Evolutionary conservation across 148 eudicot genomes (phyloP), one percentile per base, ranked within the genome.

Genomic region (Amaranthus palmeri): DNA sequence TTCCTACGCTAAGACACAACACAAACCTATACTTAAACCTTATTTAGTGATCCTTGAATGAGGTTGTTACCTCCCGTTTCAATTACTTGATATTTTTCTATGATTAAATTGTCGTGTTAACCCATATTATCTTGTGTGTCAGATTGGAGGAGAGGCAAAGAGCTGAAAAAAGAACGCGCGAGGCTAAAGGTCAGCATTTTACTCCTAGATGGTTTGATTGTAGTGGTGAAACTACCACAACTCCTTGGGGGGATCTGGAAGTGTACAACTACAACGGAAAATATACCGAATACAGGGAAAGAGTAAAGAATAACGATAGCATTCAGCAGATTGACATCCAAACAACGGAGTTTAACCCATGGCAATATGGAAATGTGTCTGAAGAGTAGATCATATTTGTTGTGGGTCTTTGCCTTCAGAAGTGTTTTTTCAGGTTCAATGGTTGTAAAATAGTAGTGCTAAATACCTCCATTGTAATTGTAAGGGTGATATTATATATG

Each of bases 241-340:
- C 97, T 17, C 97, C 97, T 52, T 91, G 97, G 97, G 97, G 93
- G 25, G 91, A 91, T 36, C 75, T 91, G 85, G 97, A 91, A 76
- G 81, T 91, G 7, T 88, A 84, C 61, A 70, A 75, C 11, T 88
- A 76, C 78, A 88, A 88, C 54, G 86, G 90, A 0, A 91, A 88
- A 67, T 91, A 91, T 69, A 52, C 65, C 40, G 83, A 87, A 63
- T 80, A 81, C 65, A 73, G 85, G 52, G 82, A 78, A 61, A 70
- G 78, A 8, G 71, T 79, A 4, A 88, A 87, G 58, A 71, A 68
- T 54, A 78, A 82, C 2, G 78, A 74, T 10, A 72, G 43, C 44
- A 45, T 76, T 61, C 83, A 77, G 11, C 82, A 13, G 40, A 78
- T 63, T 45, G 85, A 87, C 53, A 65, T 63, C 11, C 45, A 67